phyloP scores from a whole-genome alignment of 441 rosid genomes.

The Theobroma grandiflorum region DNA sequence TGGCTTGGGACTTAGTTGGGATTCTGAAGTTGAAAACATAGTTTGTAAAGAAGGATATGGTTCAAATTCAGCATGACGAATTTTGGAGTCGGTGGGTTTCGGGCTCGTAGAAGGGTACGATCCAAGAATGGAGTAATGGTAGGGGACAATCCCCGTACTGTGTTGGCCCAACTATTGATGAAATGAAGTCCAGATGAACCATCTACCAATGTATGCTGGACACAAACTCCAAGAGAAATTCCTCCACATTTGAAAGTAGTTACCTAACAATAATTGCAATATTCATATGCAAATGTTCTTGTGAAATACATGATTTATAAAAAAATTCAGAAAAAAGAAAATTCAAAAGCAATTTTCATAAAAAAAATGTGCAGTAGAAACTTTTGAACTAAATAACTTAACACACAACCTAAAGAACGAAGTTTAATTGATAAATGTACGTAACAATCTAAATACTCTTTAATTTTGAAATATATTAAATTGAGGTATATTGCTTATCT shows the following conservation, averaged over 20 bases:
- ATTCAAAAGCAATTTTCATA: too few relatives aligned
- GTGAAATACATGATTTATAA: not conserved
- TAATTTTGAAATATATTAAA: too few relatives aligned
- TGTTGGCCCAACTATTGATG: constrained; percentile 31
- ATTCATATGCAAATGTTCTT: too few relatives aligned
- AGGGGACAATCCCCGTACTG: constrained; percentile 21
- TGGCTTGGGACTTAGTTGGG: not conserved
- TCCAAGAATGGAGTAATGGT: constrained; percentile 17
- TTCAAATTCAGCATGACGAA: constrained; percentile 18
- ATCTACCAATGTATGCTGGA: constrained; percentile 30
- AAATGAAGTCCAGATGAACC: constrained; percentile 17
- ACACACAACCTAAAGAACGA: too few relatives aligned
- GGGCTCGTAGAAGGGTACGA: not conserved
- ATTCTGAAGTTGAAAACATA: not conserved
- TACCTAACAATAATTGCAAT: constrained; percentile 14
- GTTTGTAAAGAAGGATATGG: constrained; percentile 1
- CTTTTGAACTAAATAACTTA: too few relatives aligned
- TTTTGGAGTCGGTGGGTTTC: not conserved
- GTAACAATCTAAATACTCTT: too few relatives aligned
- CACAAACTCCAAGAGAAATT: constrained; percentile 24
- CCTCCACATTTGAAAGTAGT: constrained; percentile 41
- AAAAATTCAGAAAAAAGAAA: too few relatives aligned
- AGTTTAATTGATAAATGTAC: too few relatives aligned
- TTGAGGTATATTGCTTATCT: too few relatives aligned
- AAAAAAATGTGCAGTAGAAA: too few relatives aligned